phyloP scores from a whole-genome alignment of 148 eudicot genomes.

The Vaccinium myrtillus region DNA sequence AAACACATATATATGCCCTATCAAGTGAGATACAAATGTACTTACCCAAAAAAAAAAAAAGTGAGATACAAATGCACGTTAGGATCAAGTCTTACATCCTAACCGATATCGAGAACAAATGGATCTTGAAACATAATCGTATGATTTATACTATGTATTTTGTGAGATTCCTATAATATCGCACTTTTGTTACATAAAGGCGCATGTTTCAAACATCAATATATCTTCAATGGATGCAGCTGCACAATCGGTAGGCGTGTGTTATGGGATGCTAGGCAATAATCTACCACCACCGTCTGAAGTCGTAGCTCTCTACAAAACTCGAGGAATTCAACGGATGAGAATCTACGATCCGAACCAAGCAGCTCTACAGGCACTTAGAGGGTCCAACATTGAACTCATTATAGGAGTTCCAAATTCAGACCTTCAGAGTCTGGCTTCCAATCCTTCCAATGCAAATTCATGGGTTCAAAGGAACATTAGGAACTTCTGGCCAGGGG shows the following conservation, averaged over 20 bases:
- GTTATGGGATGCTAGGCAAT: constrained; percentile 33
- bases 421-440: constrained; percentile 14
- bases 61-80: not conserved
- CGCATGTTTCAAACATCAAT: not conserved
- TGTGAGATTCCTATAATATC: not conserved
- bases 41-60: too few species aligned
- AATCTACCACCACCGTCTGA: constrained; percentile 31
- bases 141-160: too few species aligned
- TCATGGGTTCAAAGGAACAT: constrained; percentile 42
- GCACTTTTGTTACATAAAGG: too few species aligned
- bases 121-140: not conserved
- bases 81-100: not conserved
- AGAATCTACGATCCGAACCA: constrained; percentile 37
- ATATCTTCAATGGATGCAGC: constrained; percentile 18
- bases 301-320: constrained; percentile 26
- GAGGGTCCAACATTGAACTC: constrained; percentile 41
- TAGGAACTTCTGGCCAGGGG: constrained; percentile 22
- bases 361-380: constrained; percentile 32
- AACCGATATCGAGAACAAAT: not conserved
- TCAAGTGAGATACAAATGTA: not conserved
- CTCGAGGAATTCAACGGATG: constrained; percentile 30
- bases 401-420: constrained; percentile 33
- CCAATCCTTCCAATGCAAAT: constrained; percentile 23
- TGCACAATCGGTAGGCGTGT: constrained; percentile 34
- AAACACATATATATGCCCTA: not conserved